Base-by-base conservation (phyloP, 2,329 filamentous ascomycete genomes). In the Alternaria arbusti region DNA sequence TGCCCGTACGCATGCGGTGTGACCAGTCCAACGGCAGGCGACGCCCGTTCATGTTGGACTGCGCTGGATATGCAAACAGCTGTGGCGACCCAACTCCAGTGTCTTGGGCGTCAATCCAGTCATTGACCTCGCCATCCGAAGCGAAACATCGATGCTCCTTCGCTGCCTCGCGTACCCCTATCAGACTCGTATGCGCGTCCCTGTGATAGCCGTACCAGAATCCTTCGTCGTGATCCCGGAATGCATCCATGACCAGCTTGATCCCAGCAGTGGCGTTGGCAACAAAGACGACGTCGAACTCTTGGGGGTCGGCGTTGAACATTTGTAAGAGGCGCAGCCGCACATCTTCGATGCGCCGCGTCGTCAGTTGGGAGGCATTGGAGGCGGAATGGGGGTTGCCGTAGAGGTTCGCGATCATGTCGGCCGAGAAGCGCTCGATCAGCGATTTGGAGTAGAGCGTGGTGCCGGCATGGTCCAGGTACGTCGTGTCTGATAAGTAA, bases 381-480 rank as follows among this genome's bases (percentile, higher is more conserved):
- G 94, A 97, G 54, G 89, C 90, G 1, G 95, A 97, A 80, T 98
- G 95, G 1, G 95, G 95, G 67, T 98, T 98, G 40, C 94, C 95
- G 70, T 94, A 94, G 0, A 98, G 83, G 71, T 89, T 91, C 5
- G 87, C 84, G 25, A 90, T 90, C 86, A 97, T 90, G 63, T 96
- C 92, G n/a, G 82, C 79, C 9, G 92, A 88, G 80, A 97, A 97
- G 23, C 83, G 84, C 68, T 95, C 91, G 79, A 98, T 89, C 23
- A 96, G 81, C 28, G 92, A 94, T 78, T 91, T 95, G 45, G 93
- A 85, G 75, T 91, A 93, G 1, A 91, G 84, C 0, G 94, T 95
- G n/a, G 93, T 92, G n/a, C 94, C 95, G 0, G 94, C 94, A 90
- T 98, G 94, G 73, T 98, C 95, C 60, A 98, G 89, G 78, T 97